Percentiles rank a stretch among this genome's conserved stretches.
phyloP scores from a whole-genome alignment of 164 flowering plant species.

The Aristolochia fimbriata region DNA sequence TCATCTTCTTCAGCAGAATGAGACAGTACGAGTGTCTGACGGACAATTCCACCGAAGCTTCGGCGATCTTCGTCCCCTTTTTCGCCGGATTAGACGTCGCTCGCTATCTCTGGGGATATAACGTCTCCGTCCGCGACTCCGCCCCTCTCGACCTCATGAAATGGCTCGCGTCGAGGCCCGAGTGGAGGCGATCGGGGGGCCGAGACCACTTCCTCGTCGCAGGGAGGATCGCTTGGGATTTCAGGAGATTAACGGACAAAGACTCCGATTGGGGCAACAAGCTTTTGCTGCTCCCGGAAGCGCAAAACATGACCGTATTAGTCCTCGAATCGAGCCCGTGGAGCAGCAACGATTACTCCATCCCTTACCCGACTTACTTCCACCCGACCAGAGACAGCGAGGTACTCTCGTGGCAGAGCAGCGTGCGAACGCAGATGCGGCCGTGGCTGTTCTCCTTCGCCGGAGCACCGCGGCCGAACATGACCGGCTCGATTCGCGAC shows the following conservation, averaged over 20 bases:
- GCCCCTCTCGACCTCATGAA: slow-evolving; percentile 26
- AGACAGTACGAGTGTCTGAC: slow-evolving; percentile 63
- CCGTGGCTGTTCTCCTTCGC: slow-evolving; percentile 42
- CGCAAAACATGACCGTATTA: slow-evolving; percentile 44
- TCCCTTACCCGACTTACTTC: slow-evolving; percentile 79
- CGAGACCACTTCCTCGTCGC: slow-evolving; percentile 65
- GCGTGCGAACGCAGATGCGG: slow-evolving; percentile 38
- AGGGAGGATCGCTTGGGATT: slow-evolving; percentile 72
- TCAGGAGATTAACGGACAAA: slow-evolving; percentile 22
- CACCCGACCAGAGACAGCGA: slow-evolving; percentile 51
- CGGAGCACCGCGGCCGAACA: slow-evolving; percentile 49
- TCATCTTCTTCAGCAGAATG: slow-evolving; percentile 64
- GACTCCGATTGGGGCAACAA: slow-evolving; percentile 62
- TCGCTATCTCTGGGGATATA: slow-evolving; percentile 39
- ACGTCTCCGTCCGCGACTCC: slow-evolving; percentile 25
- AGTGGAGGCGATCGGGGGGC: slow-evolving; percentile 53
- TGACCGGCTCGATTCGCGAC: slow-evolving; percentile 25
- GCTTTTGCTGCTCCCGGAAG: slow-evolving; percentile 41
- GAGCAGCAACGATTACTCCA: slow-evolving; percentile 38
- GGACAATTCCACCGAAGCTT: slow-evolving; percentile 41
- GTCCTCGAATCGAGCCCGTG: slow-evolving; percentile 55
- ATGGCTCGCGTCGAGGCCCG: slow-evolving; percentile 38
- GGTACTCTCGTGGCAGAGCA: slow-evolving; percentile 44
- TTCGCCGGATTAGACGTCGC: slow-evolving; percentile 61
- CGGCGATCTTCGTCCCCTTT: slow-evolving; percentile 61